Evolutionary conservation across 352 stramenopile species (phyloP), one percentile per base, ranked within the genome.

Genomic region (Globisporangium ultimum): DNA sequence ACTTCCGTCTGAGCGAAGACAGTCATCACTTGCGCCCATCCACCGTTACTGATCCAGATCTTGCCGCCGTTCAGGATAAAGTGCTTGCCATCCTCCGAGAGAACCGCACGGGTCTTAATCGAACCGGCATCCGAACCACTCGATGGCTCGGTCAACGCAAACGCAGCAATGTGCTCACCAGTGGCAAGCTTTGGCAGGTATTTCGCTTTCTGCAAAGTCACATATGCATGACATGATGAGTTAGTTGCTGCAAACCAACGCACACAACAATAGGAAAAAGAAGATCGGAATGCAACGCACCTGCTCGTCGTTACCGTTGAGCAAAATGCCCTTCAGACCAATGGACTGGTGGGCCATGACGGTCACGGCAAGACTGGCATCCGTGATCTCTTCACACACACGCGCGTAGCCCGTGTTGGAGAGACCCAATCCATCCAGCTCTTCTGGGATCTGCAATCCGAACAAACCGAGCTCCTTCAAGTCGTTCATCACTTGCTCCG

Each of bases 21-120:
- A 17, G 98, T 93, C 84, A 98, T 98, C 53, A 98, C 74, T 15
- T 97, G 91, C n/a, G 96, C 96, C 76, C 97, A 95, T 43, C 84
- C 91, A 24, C 90, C 91, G 83, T 98, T 99, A 53, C 90, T 98
- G 70, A 99, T 99, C 96, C 96, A 99, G 57, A 98, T 89, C 79
- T 99, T 99, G 66, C 79, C 83, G 64, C 92, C 92, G 73, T 98
- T 98, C 10, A 98, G 64, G 54, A 97, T 77, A 67, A 91, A 98
- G 58, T 93, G 79, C 58, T 87, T 88, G 65, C 96, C 87, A 40
- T 98, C 92, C 40, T 96, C 88, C 49, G 93, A 93, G 55, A 97
- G 67, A 49, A 78, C 88, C 14, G 92, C 92, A 22, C 80, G 88
- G 1, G 92, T 98, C 75, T 95, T 92, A 63, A 98, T 94, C 9